Evolutionary conservation across 225 moss, liverwort and hornwort genomes (phyloP), one percentile per base, ranked within the genome.

Genomic region (Sphagnum contortum): DNA sequence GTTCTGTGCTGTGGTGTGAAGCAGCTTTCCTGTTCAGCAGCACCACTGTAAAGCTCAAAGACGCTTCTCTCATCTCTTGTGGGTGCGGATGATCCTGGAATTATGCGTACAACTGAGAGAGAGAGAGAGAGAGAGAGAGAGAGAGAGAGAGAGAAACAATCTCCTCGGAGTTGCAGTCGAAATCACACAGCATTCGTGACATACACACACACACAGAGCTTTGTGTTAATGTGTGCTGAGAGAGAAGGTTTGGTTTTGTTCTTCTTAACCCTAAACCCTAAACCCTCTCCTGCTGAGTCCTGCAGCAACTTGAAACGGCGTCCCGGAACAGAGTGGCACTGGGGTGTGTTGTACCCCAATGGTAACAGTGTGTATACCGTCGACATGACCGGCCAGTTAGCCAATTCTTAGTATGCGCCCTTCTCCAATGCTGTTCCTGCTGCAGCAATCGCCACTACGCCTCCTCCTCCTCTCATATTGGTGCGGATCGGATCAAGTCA

Each of bases 251-350:
- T 1, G 85, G 78, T n/a, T n/a, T n/a, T n/a, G n/a, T n/a, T n/a
- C n/a, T n/a, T n/a, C n/a, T n/a, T n/a, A 47, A 46, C 76, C 48
- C 11, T 71, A 46, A 69, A 80, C 55, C 85, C 85, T 8, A 83
- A 85, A 29, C 85, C 69, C 74, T 80, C 85, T 59, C 85, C 85
- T 48, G 76, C 76, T 8, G 75, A 85, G 46, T 89, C 83, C 61
- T 83, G 85, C 70, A 85, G 85, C 49, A 50, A 89, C 65, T 67
- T 64, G 63, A 89, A 89, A 62, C 68, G 80, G 1, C 85, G 88
- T 13, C 57, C 77, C 3, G 44, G 10, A 6, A 72, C 80, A n/a
- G 88, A 89, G 72, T 75, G 80, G 66, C 74, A 89, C 29, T 89
- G 85, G 74, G 88, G 85, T 0, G 67, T 89, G 5, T 64, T 85